phyloP scores from a whole-genome alignment of 1,284 basidiomycete species.

The Ceratobasidium papillatum region DNA sequence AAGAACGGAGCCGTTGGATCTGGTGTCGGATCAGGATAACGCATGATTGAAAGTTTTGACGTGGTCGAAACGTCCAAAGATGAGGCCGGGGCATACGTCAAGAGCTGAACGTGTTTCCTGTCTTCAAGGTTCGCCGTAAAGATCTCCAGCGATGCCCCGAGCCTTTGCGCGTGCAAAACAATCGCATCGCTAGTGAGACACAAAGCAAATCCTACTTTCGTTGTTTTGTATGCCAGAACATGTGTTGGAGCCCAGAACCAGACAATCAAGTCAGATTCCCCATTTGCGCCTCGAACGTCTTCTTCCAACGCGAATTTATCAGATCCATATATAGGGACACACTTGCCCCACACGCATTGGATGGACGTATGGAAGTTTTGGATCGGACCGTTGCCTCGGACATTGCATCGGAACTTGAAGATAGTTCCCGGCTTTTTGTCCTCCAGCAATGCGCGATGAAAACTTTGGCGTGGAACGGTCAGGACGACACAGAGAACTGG shows the following conservation, averaged over 20 bases:
- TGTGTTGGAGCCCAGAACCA: slow-evolving; percentile 16
- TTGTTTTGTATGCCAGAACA: neutral
- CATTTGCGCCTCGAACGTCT: neutral
- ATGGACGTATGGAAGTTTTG: neutral
- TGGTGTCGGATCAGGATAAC: neutral
- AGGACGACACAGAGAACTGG: slow-evolving; percentile 5
- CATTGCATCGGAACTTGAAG: neutral
- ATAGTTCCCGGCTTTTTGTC: neutral
- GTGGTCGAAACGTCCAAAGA: neutral
- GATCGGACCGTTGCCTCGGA: neutral
- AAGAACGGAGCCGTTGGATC: neutral
- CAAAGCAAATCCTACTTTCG: neutral
- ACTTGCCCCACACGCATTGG: slow-evolving; percentile 16
- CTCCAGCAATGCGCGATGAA: neutral
- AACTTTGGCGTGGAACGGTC: neutral
- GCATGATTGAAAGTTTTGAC: neutral
- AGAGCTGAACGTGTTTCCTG: neutral
- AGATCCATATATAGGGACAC: neutral
- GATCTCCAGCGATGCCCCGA: slow-evolving; percentile 50
- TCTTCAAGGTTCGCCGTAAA: slow-evolving; percentile 49
- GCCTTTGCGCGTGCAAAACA: slow-evolving; percentile 30
- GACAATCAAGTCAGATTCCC: slow-evolving; percentile 9
- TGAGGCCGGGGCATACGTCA: neutral
- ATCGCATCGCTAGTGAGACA: neutral
- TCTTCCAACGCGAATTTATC: neutral